Evolutionary conservation across 805 yeast species (phyloP), one percentile per base, ranked within the genome.

Genomic region (Candida yuanshanica): DNA sequence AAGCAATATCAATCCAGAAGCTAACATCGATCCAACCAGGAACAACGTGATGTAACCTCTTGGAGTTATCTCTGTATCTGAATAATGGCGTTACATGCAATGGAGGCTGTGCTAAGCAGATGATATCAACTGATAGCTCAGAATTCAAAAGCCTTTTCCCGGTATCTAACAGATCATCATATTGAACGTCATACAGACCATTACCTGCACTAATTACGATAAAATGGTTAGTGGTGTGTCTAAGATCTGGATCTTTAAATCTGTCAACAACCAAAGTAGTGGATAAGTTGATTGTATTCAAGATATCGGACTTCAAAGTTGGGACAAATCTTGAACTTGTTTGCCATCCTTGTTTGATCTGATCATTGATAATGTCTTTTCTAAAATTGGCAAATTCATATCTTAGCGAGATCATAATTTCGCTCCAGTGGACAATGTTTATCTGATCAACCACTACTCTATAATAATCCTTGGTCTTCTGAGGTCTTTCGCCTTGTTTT

Each of bases 21-120:
- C 96, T 89, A 12, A 90, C 83, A 58, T 95, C 96, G 53, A 93
- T 76, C 97, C 99, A 93, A 36, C 85, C 83, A 1, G 99, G 99
- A 10, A 89, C 83, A 58, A 95, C 83, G 55, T 85, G 85, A 32
- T 75, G 72, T 11, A 82, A 58, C 22, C 65, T 64, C 14, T 72
- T 67, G 31, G 69, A 67, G 33, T 64, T 56, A 48, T 79, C 82
- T 44, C 77, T 62, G 54, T 79, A 86, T 39, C 97, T 63, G 50
- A 95, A 84, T 26, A 93, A 61, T 0, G 99, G 99, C 1, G 93
- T 93, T 4, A 85, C 79, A 59, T 93, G 98, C 32, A 93, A 62
- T 0, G 99, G 98, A 1, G 95, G 93, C 45, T 89, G 83, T 26
- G 95, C 81, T 39, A 93, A 65, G 54, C 97, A 88, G 7, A 93